Percentiles rank a stretch among this genome's conserved stretches.
Evolutionary conservation across 2,329 filamentous ascomycete species (phyloP).

Genomic region (Bipolaris sorokiniana): DNA sequence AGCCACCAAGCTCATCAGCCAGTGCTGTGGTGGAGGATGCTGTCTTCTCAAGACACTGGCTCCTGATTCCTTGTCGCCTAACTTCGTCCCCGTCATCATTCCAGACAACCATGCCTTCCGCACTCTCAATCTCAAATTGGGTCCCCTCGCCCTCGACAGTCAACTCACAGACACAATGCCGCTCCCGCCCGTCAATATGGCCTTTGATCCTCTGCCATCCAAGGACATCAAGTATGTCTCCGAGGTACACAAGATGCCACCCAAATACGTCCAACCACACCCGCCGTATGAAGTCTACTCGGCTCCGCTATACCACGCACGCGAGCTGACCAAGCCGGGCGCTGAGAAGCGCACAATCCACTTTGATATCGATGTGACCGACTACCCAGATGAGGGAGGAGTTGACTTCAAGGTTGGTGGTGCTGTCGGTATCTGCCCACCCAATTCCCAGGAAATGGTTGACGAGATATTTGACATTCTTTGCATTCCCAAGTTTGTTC

Average conservation of each 20-base stretch:
- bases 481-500: conserved; percentile 78
- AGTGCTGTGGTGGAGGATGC: conserved; percentile 69
- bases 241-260: conserved; percentile 68
- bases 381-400: conserved; percentile 83
- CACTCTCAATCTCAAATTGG: conserved; percentile 77
- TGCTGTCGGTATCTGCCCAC: conserved; percentile 90
- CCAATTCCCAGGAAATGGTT: conserved; percentile 77
- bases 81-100: conserved; percentile 56
- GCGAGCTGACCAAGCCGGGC: conserved; percentile 84
- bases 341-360: conserved; percentile 98
- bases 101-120: conserved; percentile 87
- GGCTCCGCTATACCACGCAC: conserved; percentile 81
- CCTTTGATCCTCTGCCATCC: conserved; percentile 65
- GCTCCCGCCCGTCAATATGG: conserved; percentile 76
- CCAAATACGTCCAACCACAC: conserved; percentile 90
- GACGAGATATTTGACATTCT: conserved; percentile 85
- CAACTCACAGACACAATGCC: conserved; percentile 73
- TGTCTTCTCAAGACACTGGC: conserved; percentile 65
- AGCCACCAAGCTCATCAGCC: conserved; percentile 66
- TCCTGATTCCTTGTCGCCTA: conserved; percentile 53
- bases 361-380: conserved; percentile 94
- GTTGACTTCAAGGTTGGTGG: conserved; percentile 97
- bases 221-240: conserved; percentile 51
- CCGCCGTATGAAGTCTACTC: conserved; percentile 91
- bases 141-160: conserved; percentile 72